A percentile compares a stretch with the other conserved stretches of the same genome.
These are phyloP conservation scores for Cadophora gregata DNA, from an alignment of 2,329 filamentous ascomycete species.

Conservation along the genomic window DNA sequence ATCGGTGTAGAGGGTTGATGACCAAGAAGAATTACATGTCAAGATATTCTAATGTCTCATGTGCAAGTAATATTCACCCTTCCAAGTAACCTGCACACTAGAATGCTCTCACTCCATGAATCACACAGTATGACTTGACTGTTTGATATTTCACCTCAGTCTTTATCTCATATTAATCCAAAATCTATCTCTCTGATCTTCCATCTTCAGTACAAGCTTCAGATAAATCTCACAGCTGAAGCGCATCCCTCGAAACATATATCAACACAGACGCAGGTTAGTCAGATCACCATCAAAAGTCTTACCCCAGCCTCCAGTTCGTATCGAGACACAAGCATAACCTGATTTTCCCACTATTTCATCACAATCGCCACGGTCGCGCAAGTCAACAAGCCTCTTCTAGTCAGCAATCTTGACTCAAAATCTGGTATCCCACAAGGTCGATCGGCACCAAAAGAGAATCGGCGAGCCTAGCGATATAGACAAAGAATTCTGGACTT, in stretches of 20 bases:
- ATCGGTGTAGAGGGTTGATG: too few relatives aligned
- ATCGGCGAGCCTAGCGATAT: not conserved
- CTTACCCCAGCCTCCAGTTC: not conserved
- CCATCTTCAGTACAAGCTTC: not conserved
- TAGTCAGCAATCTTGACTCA: too few relatives aligned
- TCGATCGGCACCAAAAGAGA: not conserved
- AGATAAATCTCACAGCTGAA: not conserved
- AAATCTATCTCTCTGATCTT: not conserved
- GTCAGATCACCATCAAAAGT: not conserved
- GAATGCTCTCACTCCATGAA: too few relatives aligned
- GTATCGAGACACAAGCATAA: not conserved
- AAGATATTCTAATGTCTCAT: too few relatives aligned
- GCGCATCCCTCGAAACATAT: not conserved
- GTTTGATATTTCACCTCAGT: too few relatives aligned
- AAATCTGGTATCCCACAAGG: not conserved
- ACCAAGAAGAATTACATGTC: too few relatives aligned
- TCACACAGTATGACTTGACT: too few relatives aligned
- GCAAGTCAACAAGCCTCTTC: not conserved
- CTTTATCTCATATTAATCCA: not conserved
- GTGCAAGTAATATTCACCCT: too few relatives aligned
- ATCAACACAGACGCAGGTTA: not conserved
- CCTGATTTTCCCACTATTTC: too few relatives aligned
- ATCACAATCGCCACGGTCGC: not conserved
- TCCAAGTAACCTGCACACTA: too few relatives aligned
- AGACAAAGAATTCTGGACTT: not conserved